Percentiles rank a stretch among this genome's conserved stretches.
Evolutionary conservation across 2,329 filamentous ascomycete species (phyloP).

Genomic region (Colletotrichum sp.): DNA sequence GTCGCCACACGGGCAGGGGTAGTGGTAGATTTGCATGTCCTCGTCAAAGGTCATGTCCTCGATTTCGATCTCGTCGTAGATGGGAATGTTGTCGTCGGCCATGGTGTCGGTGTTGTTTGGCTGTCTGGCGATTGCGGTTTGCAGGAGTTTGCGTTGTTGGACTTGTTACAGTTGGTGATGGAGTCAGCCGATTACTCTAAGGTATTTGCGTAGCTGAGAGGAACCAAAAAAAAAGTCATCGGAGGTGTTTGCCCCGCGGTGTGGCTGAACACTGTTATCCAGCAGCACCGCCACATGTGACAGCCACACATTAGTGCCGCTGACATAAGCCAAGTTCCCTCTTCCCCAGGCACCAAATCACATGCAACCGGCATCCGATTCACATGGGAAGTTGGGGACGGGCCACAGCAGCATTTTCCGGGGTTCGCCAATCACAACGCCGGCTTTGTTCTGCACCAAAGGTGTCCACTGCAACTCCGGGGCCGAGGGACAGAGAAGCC

Average conservation of each 20-base stretch:
- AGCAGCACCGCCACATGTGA: rapidly evolving
- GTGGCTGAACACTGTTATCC: neutral
- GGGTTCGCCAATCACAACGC: constrained; percentile 13
- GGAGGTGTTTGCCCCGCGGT: constrained; percentile 18
- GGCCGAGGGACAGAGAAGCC: constrained; percentile 17
- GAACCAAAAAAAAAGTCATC: neutral
- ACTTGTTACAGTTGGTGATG: neutral
- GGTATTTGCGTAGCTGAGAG: neutral
- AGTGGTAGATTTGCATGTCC: constrained; percentile 86
- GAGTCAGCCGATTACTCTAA: neutral
- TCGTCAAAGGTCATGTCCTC: constrained; percentile 96
- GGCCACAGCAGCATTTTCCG: constrained; percentile 9
- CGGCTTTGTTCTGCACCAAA: neutral
- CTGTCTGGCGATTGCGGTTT: rapidly evolving
- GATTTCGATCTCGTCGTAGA: constrained; percentile 98
- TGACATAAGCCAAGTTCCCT: neutral
- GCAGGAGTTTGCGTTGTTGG: neutral
- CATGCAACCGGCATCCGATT: constrained; percentile 18
- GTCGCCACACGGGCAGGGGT: constrained; percentile 97
- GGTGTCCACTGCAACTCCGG: constrained; percentile 11
- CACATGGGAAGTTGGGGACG: constrained; percentile 14
- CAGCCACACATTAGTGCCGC: neutral
- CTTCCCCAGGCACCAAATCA: constrained; percentile 4
- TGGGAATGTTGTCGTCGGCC: constrained; percentile 71
- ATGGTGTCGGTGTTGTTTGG: constrained; percentile 40